Evolutionary conservation across 768 basidiomycete species (phyloP).

Genomic region (Auricularia auricula-judae): DNA sequence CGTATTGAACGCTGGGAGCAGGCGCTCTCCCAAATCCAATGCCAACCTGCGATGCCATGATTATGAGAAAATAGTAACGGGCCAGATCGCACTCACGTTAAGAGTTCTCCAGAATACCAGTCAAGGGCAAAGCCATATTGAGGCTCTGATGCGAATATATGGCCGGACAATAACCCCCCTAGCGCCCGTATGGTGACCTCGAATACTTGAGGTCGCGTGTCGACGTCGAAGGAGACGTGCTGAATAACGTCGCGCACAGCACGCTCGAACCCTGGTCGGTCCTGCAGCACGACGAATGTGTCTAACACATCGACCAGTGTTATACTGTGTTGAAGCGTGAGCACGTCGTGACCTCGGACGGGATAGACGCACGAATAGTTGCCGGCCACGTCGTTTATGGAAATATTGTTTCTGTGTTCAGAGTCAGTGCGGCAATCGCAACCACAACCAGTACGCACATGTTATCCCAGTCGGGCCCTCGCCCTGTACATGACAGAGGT

Average conservation of each 20-base stretch:
- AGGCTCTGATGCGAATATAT: constrained; percentile 62
- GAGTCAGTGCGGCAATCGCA: constrained; percentile 5
- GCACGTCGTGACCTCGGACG: constrained; percentile 37
- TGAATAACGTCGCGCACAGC: constrained; percentile 74
- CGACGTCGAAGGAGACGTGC: constrained; percentile 83
- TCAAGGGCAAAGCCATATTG: constrained; percentile 62
- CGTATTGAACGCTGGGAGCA: constrained; percentile 86
- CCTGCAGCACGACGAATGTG: constrained; percentile 79
- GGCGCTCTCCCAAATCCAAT: constrained; percentile 71
- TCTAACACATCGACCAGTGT: constrained; percentile 54
- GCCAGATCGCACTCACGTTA: neutral
- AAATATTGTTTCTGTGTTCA: constrained; percentile 48
- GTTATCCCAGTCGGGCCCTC: constrained; percentile 78
- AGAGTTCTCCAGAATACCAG: constrained; percentile 68
- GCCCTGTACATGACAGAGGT: constrained; percentile 76
- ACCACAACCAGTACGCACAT: constrained; percentile 41
- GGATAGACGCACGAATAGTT: constrained; percentile 71
- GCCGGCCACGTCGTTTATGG: constrained; percentile 85
- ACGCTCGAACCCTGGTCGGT: constrained; percentile 67
- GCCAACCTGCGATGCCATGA: constrained; percentile 56
- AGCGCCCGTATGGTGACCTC: constrained; percentile 93
- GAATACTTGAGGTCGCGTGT: constrained; percentile 96
- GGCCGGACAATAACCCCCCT: constrained; percentile 80
- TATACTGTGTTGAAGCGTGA: neutral
- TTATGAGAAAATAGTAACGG: neutral